A percentile compares a stretch with the other conserved stretches of the same genome.
Conservation (phyloP, 108 stramenopile species). For the Mediolabrus comicus region DNA sequence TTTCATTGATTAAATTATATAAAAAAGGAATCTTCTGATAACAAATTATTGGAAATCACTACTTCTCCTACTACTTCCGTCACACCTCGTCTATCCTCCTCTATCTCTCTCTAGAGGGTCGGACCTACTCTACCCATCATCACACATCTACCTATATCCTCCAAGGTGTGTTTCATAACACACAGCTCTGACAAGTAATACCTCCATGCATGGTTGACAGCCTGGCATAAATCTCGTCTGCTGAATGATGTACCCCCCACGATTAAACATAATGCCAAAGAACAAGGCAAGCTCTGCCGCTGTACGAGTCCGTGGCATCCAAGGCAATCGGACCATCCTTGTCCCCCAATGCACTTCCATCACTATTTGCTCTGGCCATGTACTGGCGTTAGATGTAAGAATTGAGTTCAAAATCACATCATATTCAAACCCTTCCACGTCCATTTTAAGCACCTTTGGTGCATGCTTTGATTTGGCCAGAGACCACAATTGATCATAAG, state of each 20-base stretch:
- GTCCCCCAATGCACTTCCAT: constrained; percentile 55
- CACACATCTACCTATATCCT: too few species aligned
- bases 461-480: not conserved
- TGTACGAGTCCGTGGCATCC: constrained; percentile 29
- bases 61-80: too few species aligned
- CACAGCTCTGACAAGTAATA: constrained; percentile 32
- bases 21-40: too few species aligned
- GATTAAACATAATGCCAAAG: constrained; percentile 22
- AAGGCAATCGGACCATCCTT: constrained; percentile 46
- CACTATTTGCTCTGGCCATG: constrained; percentile 43
- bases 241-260: constrained; percentile 45
- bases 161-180: constrained; percentile 12
- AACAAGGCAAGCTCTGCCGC: constrained; percentile 45
- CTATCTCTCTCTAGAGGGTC: too few species aligned
- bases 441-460: constrained; percentile 35
- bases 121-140: too few species aligned
- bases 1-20: too few species aligned
- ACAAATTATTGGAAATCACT: too few species aligned
- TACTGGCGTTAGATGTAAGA: not conserved
- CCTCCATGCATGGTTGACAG: constrained; percentile 44
- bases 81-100: too few species aligned
- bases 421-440: constrained; percentile 36
- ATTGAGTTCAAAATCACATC: constrained; percentile 32
- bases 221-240: not conserved
- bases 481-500: constrained; percentile 14